phyloP scores from a whole-genome alignment of 495 filamentous ascomycete genomes.

The Podospora pseudocomata region DNA sequence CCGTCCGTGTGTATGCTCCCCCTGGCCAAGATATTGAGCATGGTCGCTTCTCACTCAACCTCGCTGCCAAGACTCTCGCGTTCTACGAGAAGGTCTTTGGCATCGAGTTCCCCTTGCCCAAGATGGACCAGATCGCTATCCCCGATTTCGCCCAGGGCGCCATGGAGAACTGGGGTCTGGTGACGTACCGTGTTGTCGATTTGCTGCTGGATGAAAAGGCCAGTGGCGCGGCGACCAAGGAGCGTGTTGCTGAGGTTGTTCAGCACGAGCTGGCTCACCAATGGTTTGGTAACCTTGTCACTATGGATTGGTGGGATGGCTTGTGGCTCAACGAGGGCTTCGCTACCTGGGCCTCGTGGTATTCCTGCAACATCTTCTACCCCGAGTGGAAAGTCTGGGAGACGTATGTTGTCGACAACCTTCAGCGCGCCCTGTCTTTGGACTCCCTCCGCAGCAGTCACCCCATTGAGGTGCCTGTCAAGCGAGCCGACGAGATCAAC shows the following conservation, averaged over 20 bases:
- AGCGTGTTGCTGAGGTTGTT: constrained; percentile 89
- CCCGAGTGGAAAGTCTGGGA: constrained; percentile 99
- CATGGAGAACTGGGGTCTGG: constrained; percentile 99
- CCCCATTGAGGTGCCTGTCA: constrained; percentile 95
- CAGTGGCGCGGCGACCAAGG: constrained; percentile 85
- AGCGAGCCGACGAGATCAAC: constrained; percentile 91
- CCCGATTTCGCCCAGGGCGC: constrained; percentile 90
- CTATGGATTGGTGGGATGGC: constrained; percentile 99
- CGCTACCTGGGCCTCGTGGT: constrained; percentile 81
- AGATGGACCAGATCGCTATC: constrained; percentile 99
- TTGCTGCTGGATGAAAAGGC: constrained; percentile 88
- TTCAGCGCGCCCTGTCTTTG: constrained; percentile 80
- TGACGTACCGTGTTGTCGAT: constrained; percentile 92
- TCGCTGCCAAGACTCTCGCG: constrained; percentile 62
- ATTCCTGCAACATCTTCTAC: constrained; percentile 80
- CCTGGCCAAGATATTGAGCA: constrained; percentile 62
- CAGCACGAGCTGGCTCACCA: constrained; percentile 98
- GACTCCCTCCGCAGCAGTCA: constrained; percentile 93
- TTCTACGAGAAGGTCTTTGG: constrained; percentile 78
- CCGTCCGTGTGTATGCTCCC: constrained; percentile 66
- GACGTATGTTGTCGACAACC: constrained; percentile 83
- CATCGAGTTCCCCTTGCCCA: constrained; percentile 64
- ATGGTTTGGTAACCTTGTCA: constrained; percentile 98
- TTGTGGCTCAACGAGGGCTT: constrained; percentile 99
- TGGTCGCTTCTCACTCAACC: constrained; percentile 64